Evolutionary conservation across 345 rosid genomes (phyloP), one percentile per base, ranked within the genome.

Genomic region (Sisymbrium irio): DNA sequence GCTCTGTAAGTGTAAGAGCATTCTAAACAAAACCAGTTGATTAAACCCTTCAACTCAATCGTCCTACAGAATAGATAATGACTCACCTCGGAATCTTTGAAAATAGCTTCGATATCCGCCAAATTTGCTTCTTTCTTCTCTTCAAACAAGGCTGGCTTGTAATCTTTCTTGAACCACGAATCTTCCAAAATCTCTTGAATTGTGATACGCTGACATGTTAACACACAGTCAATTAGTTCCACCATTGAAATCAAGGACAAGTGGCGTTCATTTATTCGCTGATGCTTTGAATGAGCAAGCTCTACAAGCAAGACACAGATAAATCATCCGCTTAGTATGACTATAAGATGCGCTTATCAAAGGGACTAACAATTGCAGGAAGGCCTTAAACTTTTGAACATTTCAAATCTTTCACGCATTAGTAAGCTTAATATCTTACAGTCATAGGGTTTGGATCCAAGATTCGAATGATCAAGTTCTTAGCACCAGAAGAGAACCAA

Each of bases 381-480:
- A 28, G 37, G 9, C 13, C 37, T n/a, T 33, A 20, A 41, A 20
- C 42, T 20, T 62, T 32, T 72, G 25, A 62, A 30, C 15, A 54
- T 40, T 28, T 42, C 19, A 42, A n/a, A 42, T 42, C 35, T 27
- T 54, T 18, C 27, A 27, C 33, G 69, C 62, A 69, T 5, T 47
- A 22, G 49, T 40, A 20, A 30, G 1, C 4, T 9, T 1, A 71
- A 78, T 62, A 46, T 81, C 96, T 86, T 82, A 95, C 99, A 42
- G 91, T 90, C 83, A 81, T 78, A 51, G 96, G 97, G 65, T 90
- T 92, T 54, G 97, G 97, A 82, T 92, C 96, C 88, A 95, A 76
- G 65, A 95, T 82, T 64, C 85, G 85, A 79, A 89, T 22, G 39
- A 95, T 88, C 75, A 95, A 75, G 79, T 92, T 92, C 91, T 83